These are phyloP conservation scores for Hydnum rufescens DNA, from an alignment of 768 basidiomycete species.

Conservation along the genomic window DNA sequence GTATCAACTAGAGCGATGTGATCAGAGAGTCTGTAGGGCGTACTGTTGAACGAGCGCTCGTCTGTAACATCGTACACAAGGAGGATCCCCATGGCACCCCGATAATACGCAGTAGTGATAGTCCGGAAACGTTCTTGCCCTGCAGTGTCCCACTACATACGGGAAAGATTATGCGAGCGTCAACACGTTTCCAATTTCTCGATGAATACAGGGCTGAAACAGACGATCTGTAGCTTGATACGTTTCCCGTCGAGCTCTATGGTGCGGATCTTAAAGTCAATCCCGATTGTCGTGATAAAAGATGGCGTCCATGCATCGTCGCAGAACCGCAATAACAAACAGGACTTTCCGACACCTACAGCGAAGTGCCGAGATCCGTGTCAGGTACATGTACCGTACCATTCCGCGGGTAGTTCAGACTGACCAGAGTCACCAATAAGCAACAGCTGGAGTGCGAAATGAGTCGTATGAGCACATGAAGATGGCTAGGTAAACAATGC, in stretches of 20 bases:
- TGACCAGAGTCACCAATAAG: conserved; percentile 91
- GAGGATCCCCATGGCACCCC: conserved; percentile 95
- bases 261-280: conserved; percentile 98
- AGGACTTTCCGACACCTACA: conserved; percentile 87
- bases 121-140: conserved; percentile 98
- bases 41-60: conserved; percentile 88
- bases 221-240: conserved; percentile 95
- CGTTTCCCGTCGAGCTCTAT: conserved; percentile 96
- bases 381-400: not conserved
- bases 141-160: conserved; percentile 84
- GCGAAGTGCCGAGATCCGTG: conserved; percentile 9
- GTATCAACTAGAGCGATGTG: not conserved
- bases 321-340: conserved; percentile 88
- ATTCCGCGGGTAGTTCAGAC: conserved; percentile 4
- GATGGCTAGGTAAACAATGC: too few relatives aligned
- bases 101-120: conserved; percentile 97
- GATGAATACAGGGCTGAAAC: conserved; percentile 14
- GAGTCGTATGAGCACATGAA: conserved; percentile 11
- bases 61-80: conserved; percentile 98
- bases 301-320: conserved; percentile 99
- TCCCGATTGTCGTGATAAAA: conserved; percentile 98
- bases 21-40: conserved; percentile 18
- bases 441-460: conserved; percentile 38
- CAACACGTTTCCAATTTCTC: not conserved
- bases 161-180: too few relatives aligned